Percentiles rank a stretch among this genome's conserved stretches.
These are phyloP conservation scores for Plasmodium blacklocki DNA, from an alignment of 169 alveolate species.

Conservation along the genomic window DNA sequence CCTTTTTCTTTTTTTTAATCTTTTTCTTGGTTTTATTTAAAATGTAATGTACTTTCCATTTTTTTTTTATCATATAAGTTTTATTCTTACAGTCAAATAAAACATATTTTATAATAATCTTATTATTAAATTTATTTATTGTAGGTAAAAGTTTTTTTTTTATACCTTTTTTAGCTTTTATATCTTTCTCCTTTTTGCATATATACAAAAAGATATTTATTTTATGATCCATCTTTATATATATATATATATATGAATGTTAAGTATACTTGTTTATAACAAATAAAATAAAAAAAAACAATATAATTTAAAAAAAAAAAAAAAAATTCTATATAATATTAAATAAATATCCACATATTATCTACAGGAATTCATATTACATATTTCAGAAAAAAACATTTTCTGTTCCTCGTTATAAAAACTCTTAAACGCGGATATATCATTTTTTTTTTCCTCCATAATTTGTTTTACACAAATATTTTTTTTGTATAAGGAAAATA, in stretches of 20 bases:
- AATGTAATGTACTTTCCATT: constrained; percentile 37
- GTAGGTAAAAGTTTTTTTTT: constrained; percentile 36
- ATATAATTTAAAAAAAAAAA: too few species aligned
- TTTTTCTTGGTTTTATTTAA: constrained; percentile 43
- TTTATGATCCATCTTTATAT: constrained; percentile 45
- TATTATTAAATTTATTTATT: constrained; percentile 27
- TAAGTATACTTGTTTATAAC: background rate
- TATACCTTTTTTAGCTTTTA: constrained; percentile 27
- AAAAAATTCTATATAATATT: background rate
- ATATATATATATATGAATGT: background rate
- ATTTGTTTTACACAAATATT: constrained; percentile 64
- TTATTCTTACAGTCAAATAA: constrained; percentile 29
- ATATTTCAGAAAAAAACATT: constrained; percentile 32
- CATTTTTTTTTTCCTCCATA: constrained; percentile 41
- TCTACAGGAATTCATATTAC: constrained; percentile 27
- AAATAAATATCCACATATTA: background rate
- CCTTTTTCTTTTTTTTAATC: constrained; percentile 1
- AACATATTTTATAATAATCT: constrained; percentile 23
- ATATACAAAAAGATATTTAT: constrained; percentile 33
- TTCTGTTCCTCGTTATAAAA: constrained; percentile 54
- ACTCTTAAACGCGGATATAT: constrained; percentile 22
- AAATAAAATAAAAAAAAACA: background rate
- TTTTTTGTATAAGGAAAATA: constrained; percentile 46
- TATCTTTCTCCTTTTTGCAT: constrained; percentile 26
- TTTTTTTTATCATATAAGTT: constrained; percentile 33